Conservation (phyloP, 306 rosid genomes). For the Coriaria nepalensis region DNA sequence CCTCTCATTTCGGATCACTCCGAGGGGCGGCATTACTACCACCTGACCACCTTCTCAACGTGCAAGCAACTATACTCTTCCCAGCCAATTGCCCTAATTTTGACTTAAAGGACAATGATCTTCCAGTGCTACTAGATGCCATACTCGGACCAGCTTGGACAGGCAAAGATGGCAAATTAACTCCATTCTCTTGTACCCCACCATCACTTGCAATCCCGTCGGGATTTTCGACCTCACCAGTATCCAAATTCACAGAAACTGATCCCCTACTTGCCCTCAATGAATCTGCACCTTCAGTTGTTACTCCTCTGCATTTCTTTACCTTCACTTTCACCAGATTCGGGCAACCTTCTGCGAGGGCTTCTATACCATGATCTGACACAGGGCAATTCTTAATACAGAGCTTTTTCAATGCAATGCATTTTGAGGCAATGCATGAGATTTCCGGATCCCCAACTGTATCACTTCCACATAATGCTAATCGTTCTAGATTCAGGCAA, state of each 20-base stretch:
- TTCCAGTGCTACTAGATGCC: constrained; percentile 39
- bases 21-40: constrained; percentile 43
- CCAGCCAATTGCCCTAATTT: constrained; percentile 67
- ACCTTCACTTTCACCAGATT: constrained; percentile 95
- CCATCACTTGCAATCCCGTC: constrained; percentile 84
- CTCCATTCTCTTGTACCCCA: constrained; percentile 51
- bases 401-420: constrained; percentile 81
- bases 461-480: constrained; percentile 90
- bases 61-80: constrained; percentile 55
- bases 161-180: constrained; percentile 41
- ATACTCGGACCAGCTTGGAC: constrained; percentile 19
- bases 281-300: constrained; percentile 68
- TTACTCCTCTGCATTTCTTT: constrained; percentile 82
- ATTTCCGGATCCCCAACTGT: constrained; percentile 92
- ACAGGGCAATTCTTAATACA: constrained; percentile 94
- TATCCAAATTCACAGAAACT: constrained; percentile 75
- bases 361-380: constrained; percentile 67
- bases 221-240: constrained; percentile 49
- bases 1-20: constrained; percentile 24
- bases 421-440: constrained; percentile 76
- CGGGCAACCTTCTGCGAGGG: constrained; percentile 77
- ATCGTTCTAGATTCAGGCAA: constrained; percentile 73
- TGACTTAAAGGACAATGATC: constrained; percentile 57
- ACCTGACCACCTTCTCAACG: constrained; percentile 74
- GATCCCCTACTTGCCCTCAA: constrained; percentile 54